Evolutionary conservation across 169 alveolate genomes (phyloP).

Genomic region (Eimeria nieschulzi): DNA sequence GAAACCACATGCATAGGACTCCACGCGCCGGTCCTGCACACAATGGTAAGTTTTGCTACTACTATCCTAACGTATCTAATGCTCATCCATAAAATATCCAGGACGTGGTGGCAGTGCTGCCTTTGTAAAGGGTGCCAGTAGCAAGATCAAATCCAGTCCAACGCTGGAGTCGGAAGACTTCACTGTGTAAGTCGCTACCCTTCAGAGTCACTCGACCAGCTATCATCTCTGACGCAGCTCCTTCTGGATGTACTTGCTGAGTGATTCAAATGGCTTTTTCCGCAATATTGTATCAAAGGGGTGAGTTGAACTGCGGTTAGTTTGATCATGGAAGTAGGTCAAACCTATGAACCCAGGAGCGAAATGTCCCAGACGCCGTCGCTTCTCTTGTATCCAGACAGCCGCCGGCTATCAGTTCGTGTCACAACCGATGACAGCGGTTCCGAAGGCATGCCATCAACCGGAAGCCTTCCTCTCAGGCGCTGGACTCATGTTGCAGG

Average conservation of each 20-base stretch:
- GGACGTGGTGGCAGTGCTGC: slow-evolving; percentile 75
- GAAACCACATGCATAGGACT: slow-evolving; percentile 76
- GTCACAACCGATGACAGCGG: slow-evolving; percentile 70
- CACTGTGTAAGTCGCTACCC: slow-evolving; percentile 48
- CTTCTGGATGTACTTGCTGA: slow-evolving; percentile 73
- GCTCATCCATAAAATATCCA: neutral
- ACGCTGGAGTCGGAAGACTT: slow-evolving; percentile 63
- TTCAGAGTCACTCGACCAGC: neutral
- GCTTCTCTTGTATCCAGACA: slow-evolving; percentile 67
- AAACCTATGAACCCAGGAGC: slow-evolving; percentile 48
- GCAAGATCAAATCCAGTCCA: slow-evolving; percentile 66
- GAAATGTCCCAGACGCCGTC: slow-evolving; percentile 73
- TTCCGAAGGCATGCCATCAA: slow-evolving; percentile 71
- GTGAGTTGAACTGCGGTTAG: neutral
- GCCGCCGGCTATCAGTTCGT: slow-evolving; percentile 72
- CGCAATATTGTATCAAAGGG: slow-evolving; percentile 77
- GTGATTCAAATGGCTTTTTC: slow-evolving; percentile 72
- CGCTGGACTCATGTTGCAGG: slow-evolving; percentile 77
- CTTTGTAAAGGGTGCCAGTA: slow-evolving; percentile 70
- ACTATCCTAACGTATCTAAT: neutral
- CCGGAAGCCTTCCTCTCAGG: slow-evolving; percentile 70
- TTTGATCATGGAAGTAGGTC: neutral
- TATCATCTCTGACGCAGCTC: slow-evolving; percentile 44
- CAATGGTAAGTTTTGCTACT: slow-evolving; percentile 50
- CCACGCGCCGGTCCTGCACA: slow-evolving; percentile 75